phyloP scores from a whole-genome alignment of 768 basidiomycete genomes.

The Macrolepiota fuliginosa region DNA sequence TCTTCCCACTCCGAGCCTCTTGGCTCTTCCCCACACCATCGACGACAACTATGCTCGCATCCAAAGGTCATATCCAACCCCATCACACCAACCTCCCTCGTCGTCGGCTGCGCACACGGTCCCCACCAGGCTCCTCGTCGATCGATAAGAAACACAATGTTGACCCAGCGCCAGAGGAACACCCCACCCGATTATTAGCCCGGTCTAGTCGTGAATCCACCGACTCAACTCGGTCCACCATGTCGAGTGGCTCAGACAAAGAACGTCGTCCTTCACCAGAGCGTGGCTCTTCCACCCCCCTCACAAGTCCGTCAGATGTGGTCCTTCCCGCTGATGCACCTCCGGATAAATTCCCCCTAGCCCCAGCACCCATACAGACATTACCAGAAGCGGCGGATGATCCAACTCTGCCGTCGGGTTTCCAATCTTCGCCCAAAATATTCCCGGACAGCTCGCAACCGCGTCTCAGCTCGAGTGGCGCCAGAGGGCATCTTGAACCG shows the following conservation, averaged over 20 bases:
- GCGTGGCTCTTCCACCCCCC: background rate
- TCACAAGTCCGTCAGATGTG: background rate
- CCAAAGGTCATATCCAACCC: conserved; percentile 4
- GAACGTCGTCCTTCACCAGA: background rate
- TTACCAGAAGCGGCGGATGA: background rate
- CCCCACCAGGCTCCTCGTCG: background rate
- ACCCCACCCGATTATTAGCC: no score
- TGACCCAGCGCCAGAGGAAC: background rate
- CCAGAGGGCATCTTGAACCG: conserved; percentile 3
- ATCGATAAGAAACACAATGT: background rate
- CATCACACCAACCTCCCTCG: conserved; percentile 2
- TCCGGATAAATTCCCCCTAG: background rate
- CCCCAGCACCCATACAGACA: background rate
- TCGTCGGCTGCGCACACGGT: background rate
- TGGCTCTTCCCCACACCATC: background rate
- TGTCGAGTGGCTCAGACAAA: background rate
- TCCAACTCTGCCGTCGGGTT: background rate
- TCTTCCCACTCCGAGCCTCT: background rate
- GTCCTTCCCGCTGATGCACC: background rate
- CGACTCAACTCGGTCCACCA: background rate
- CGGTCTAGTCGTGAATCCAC: background rate
- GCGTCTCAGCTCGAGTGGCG: background rate
- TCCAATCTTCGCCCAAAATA: background rate
- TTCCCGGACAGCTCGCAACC: background rate
- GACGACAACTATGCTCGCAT: background rate